phyloP scores from a whole-genome alignment of 208 protist genomes.

The Leishmania turanica region DNA sequence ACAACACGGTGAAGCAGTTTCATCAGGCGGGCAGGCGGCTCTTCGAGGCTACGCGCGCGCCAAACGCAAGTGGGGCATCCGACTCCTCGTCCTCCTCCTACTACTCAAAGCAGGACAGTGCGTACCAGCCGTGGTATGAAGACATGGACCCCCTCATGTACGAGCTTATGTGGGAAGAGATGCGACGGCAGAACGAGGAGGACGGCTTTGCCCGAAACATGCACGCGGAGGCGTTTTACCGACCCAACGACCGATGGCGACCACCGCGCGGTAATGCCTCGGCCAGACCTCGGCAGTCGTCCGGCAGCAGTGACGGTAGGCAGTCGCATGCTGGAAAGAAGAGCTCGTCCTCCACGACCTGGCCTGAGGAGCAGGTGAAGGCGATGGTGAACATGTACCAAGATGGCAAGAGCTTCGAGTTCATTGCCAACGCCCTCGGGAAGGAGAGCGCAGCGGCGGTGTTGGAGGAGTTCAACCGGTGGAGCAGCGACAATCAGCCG shows the following conservation, averaged over 20 bases:
- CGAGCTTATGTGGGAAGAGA: constrained; percentile 93
- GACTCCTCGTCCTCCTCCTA: constrained; percentile 33
- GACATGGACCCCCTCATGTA: constrained; percentile 87
- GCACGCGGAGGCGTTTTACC: constrained; percentile 29
- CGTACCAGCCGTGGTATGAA: constrained; percentile 85
- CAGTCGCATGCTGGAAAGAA: constrained; percentile 10
- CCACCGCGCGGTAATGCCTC: constrained; percentile 11
- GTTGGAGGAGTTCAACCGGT: constrained; percentile 84
- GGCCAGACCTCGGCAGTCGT: constrained; percentile 5
- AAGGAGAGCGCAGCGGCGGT: constrained; percentile 59
- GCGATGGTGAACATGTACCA: constrained; percentile 92
- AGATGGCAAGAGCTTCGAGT: constrained; percentile 92
- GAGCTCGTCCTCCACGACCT: constrained; percentile 61
- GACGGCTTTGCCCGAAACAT: constrained; percentile 32
- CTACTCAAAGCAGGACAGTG: constrained; percentile 44
- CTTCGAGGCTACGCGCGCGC: constrained; percentile 2
- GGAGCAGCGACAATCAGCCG: constrained; percentile 63
- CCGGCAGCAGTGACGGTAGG: constrained; percentile 11
- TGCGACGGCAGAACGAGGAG: constrained; percentile 73
- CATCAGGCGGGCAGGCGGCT: constrained; percentile 62
- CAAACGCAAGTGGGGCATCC: constrained; percentile 5
- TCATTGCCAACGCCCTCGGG: constrained; percentile 88
- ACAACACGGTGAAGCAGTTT: constrained; percentile 75
- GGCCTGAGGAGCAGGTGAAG: constrained; percentile 69
- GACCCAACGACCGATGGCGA: constrained; percentile 13